Evolutionary conservation across 345 rosid species (phyloP).

Genomic region (Syzygium aromaticum): DNA sequence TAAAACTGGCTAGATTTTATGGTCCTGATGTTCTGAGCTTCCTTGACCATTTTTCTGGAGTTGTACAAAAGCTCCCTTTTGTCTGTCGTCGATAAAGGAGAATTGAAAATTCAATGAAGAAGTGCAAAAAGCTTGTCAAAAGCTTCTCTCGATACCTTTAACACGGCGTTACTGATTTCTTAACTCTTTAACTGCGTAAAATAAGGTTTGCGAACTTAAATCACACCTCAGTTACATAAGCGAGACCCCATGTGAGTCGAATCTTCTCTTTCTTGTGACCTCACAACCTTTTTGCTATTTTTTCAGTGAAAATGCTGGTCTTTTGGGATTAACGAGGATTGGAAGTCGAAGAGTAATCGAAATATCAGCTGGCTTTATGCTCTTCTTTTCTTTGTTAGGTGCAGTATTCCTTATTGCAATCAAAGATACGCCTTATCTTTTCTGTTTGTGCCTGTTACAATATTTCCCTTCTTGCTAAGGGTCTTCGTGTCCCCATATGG

Average conservation of each 20-base stretch:
- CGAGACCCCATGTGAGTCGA: neutral
- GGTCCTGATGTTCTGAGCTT: neutral
- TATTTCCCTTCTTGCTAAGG: neutral
- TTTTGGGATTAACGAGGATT: slow-evolving; percentile 71
- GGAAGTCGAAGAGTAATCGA: slow-evolving; percentile 83
- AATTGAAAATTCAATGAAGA: neutral
- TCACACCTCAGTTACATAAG: neutral
- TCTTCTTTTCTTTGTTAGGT: slow-evolving; percentile 87
- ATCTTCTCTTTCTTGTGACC: neutral
- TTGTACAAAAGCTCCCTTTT: neutral
- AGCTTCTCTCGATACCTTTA: neutral
- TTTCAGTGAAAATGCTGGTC: slow-evolving; percentile 84
- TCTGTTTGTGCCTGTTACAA: neutral
- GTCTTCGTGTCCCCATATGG: neutral
- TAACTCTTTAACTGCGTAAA: neutral
- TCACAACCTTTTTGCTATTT: neutral
- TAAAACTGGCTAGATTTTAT: neutral
- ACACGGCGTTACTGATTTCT: neutral
- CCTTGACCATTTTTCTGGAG: neutral
- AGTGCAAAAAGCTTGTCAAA: neutral
- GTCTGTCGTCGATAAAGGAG: neutral
- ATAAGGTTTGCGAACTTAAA: neutral
- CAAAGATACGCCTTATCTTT: neutral
- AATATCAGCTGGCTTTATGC: slow-evolving; percentile 77
- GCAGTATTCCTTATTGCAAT: neutral